Base-by-base conservation (phyloP, 805 yeast genomes). In the Vanderwaltozyma tropicalis region DNA sequence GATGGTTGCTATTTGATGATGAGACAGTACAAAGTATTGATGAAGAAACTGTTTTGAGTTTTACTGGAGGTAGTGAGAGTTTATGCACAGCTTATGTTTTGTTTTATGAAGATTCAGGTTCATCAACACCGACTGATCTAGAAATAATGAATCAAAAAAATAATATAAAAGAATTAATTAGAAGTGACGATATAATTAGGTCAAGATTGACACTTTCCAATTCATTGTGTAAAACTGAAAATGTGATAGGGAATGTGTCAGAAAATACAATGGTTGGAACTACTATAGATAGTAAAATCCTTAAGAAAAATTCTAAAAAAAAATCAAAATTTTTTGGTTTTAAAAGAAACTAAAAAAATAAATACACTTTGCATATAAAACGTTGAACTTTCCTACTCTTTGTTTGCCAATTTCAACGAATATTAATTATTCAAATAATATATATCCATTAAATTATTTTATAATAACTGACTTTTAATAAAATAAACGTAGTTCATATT, bases 1-100 rank as follows among this genome's bases (percentile, higher is more conserved):
- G 95, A 0, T 89, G 98, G 98, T 63, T 92, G 22, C 62, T 92
- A 38, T 92, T 83, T 62, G 98, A 89, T 57, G 98, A 89, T 59
- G 97, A 92, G 59, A 78, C 94, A 3, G 96, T 89, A 3, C 96
- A 89, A 55, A 63, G 79, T 13, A 86, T 89, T 8, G 85, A 80
- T 46, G 94, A 86, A 42, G 67, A 74, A 28, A 86, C 79, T 46
- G 96, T 89, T 3, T 69, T 76, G 58, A 74, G 80, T 47, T 92
- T 89, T 52, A 81, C 84, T 49, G 96, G 97, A 17, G 89, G 84
- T 54, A 77, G 80, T 4, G 80, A 84, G 2, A 92, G 92, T 11
- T 67, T 83, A 52, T 87, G 95, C 0, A 80, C 95, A 24, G 96
- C 97, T 1, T 89, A 89, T 60, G 78, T 89, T 21, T 63, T 89